These are phyloP conservation scores for Maudiozyma serrabonitensis DNA, from an alignment of 805 yeast species.

Conservation along the genomic window DNA sequence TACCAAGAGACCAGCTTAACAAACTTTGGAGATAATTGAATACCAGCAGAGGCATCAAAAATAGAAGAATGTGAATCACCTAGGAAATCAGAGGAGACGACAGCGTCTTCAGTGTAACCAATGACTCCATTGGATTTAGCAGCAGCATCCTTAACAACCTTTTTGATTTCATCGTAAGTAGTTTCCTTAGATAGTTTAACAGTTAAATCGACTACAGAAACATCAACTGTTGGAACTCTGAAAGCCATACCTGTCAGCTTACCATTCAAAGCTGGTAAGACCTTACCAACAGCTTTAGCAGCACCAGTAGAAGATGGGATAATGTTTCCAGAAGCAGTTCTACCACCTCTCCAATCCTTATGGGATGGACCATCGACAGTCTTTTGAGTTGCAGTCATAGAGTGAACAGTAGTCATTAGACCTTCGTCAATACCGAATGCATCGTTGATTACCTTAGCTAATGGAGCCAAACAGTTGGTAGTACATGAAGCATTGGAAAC, in stretches of 20 bases:
- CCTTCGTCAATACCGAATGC: conserved; percentile 62
- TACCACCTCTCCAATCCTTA: conserved; percentile 76
- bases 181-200: conserved; percentile 49
- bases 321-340: conserved; percentile 68
- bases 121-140: conserved; percentile 50
- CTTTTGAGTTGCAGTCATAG: conserved; percentile 64
- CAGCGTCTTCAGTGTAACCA: conserved; percentile 64
- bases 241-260: conserved; percentile 66
- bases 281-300: conserved; percentile 69
- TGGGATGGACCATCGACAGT: conserved; percentile 71
- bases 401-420: conserved; percentile 67
- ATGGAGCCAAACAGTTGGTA: conserved; percentile 67
- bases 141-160: conserved; percentile 48
- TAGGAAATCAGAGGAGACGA: conserved; percentile 62
- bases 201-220: conserved; percentile 63
- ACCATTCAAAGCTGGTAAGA: conserved; percentile 62
- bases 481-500: conserved; percentile 68
- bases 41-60: conserved; percentile 63
- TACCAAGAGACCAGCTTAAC: conserved; percentile 65
- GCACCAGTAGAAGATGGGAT: conserved; percentile 73
- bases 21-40: conserved; percentile 59
- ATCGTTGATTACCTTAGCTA: conserved; percentile 60
- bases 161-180: conserved; percentile 56
- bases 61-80: conserved; percentile 53
- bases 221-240: conserved; percentile 68